Percentiles rank a stretch among this genome's conserved stretches.
Evolutionary conservation across 495 filamentous ascomycete genomes (phyloP).

Genomic region (Parathielavia hyrcaniae): DNA sequence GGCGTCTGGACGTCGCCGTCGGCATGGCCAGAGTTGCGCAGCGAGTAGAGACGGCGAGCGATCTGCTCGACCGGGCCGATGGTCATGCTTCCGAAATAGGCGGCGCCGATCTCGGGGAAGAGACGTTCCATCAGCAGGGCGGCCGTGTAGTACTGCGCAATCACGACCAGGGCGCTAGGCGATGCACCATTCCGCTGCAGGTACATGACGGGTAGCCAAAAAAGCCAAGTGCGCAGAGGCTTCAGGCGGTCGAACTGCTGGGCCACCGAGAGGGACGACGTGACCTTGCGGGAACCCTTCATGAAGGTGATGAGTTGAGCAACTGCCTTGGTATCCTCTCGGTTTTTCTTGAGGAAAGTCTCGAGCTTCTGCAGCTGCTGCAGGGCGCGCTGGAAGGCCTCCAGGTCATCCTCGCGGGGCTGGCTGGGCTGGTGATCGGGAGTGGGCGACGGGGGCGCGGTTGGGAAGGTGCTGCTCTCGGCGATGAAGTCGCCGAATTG

Average conservation of each 20-base stretch:
- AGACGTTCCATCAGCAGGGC: conserved; percentile 82
- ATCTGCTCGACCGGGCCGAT: conserved; percentile 74
- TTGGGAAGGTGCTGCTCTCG: conserved; percentile 61
- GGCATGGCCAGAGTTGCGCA: conserved; percentile 41
- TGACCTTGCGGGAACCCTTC: conserved; percentile 66
- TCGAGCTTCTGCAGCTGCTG: conserved; percentile 66
- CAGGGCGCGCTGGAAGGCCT: conserved; percentile 58
- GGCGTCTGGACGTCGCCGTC: conserved; percentile 46
- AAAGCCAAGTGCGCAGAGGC: conserved; percentile 81
- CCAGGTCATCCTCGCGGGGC: conserved; percentile 60
- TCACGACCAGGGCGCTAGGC: conserved; percentile 65
- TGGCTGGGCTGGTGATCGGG: conserved; percentile 53
- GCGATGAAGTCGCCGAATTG: conserved; percentile 78
- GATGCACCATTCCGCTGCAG: conserved; percentile 54
- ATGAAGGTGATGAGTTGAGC: conserved; percentile 77
- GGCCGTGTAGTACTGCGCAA: conserved; percentile 87
- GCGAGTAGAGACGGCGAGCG: conserved; percentile 52
- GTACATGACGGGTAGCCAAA: conserved; percentile 79
- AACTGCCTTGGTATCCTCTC: conserved; percentile 66
- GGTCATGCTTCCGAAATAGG: conserved; percentile 74
- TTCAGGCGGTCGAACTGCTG: conserved; percentile 85
- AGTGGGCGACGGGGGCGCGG: conserved; percentile 54
- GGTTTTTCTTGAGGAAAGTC: conserved; percentile 61
- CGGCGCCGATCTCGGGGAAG: conserved; percentile 82
- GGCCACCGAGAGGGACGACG: conserved; percentile 63